Evolutionary conservation across 139 green algal species (phyloP).

Genomic region (Microglena sp.): DNA sequence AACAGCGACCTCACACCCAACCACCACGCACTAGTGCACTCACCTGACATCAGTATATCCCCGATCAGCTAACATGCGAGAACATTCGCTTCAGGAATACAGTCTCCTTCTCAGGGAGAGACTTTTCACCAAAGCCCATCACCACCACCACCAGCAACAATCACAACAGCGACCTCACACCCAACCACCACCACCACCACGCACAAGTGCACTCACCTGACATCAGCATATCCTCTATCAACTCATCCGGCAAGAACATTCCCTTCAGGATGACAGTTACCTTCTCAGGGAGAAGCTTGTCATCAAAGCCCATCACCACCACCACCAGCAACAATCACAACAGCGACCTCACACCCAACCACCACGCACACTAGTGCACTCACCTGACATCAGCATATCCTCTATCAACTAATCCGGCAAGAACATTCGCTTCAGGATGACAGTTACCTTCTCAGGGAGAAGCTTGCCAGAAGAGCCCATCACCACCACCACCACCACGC

Average conservation of each 20-base stretch:
- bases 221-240: conserved; percentile 30
- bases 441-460: conserved; percentile 64
- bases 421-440: conserved; percentile 87
- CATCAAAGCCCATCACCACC: conserved; percentile 96
- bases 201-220: no score
- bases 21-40: no score
- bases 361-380: no score
- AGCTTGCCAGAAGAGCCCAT: no score
- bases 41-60: conserved; percentile 19
- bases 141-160: no score
- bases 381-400: conserved; percentile 19
- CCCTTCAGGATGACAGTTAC: conserved; percentile 77
- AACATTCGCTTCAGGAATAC: conserved; percentile 88
- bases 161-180: no score
- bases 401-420: conserved; percentile 53
- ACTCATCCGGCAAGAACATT: conserved; percentile 80
- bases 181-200: no score
- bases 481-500: no score
- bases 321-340: no score
- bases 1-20: no score
- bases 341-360: no score
- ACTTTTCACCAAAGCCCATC: conserved; percentile 87
- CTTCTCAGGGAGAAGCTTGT: conserved; percentile 57
- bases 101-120: conserved; percentile 62
- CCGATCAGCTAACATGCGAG: conserved; percentile 49